Conservation (phyloP, 495 filamentous ascomycete species). For the Penicillium bovifimosum region DNA sequence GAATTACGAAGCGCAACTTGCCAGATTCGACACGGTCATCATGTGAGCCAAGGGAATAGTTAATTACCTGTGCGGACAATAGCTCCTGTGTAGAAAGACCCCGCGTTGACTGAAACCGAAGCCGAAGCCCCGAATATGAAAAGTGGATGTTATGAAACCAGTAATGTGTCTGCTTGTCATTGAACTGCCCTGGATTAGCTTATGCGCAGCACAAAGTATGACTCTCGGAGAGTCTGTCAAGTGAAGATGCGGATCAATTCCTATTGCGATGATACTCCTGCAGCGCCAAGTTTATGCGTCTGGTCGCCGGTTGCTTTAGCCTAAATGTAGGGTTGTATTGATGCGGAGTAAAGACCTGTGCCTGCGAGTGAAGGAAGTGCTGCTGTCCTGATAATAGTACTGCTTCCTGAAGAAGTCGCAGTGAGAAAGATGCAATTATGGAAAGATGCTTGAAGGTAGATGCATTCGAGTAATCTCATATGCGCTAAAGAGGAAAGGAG, state of each 20-base stretch:
- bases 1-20: neutral
- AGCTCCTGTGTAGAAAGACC: too few relatives aligned
- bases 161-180: neutral
- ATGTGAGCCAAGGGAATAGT: neutral
- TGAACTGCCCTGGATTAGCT: neutral
- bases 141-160: neutral
- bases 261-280: neutral
- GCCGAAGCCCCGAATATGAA: neutral
- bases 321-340: neutral
- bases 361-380: neutral
- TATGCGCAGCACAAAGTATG: neutral
- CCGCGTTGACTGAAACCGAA: neutral
- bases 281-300: neutral
- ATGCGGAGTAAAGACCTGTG: neutral
- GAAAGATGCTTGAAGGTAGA: too few relatives aligned
- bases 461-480: too few relatives aligned
- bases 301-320: neutral
- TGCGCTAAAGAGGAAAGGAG: too few relatives aligned
- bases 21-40: conserved; percentile 3
- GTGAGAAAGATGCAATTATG: too few relatives aligned
- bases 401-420: too few relatives aligned
- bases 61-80: neutral
- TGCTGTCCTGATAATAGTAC: too few relatives aligned
- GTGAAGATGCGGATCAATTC: neutral
- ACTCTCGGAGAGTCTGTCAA: neutral